phyloP scores from a whole-genome alignment of 306 rosid species.

The Castanea mollissima region DNA sequence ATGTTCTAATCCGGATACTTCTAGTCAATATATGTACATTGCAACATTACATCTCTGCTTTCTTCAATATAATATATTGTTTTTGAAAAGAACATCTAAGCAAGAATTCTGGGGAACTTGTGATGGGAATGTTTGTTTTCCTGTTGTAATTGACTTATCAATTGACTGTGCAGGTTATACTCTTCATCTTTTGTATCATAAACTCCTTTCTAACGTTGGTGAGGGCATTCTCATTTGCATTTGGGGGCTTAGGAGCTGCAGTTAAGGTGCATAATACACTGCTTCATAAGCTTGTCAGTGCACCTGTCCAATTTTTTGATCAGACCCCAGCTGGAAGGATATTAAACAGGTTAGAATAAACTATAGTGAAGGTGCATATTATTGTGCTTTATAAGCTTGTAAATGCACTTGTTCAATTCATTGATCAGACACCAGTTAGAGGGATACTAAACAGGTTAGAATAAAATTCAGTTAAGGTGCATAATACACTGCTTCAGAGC shows the following conservation, averaged over 20 bases:
- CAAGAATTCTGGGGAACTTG: background rate
- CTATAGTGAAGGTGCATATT: constrained; percentile 24
- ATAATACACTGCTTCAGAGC: too few species aligned
- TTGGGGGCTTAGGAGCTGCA: constrained; percentile 91
- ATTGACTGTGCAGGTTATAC: constrained; percentile 60
- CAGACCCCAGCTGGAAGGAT: constrained; percentile 92
- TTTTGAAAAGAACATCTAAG: background rate
- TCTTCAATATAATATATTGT: background rate
- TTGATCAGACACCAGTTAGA: too few species aligned
- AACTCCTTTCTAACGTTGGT: constrained; percentile 85
- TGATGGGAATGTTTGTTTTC: background rate
- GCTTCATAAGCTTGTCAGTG: constrained; percentile 67
- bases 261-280: constrained; percentile 73
- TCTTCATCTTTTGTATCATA: constrained; percentile 68
- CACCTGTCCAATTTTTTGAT: constrained; percentile 82
- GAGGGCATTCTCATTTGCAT: constrained; percentile 96
- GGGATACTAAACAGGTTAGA: too few species aligned
- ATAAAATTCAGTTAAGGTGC: too few species aligned
- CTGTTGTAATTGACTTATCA: constrained; percentile 21
- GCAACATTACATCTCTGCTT: background rate
- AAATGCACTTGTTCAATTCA: too few species aligned
- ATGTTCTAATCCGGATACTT: background rate
- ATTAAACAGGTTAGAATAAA: constrained; percentile 67
- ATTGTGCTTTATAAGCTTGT: constrained; percentile 5
- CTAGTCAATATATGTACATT: background rate